Evolutionary conservation across 2,329 filamentous ascomycete species (phyloP).

Genomic region (Penicillium verrucosum): DNA sequence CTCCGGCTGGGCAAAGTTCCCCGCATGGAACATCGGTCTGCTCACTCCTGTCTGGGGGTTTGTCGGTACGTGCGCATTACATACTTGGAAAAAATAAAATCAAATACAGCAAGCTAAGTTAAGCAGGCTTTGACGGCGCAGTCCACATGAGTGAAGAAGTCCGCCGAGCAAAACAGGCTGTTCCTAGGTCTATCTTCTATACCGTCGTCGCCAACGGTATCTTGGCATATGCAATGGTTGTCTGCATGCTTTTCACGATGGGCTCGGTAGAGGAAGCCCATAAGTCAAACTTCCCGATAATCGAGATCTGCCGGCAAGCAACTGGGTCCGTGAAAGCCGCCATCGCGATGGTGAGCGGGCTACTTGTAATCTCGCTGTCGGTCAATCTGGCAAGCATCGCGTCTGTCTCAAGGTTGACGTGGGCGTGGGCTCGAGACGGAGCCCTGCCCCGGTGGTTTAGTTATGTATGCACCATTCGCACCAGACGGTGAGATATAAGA

Average conservation of each 20-base stretch:
- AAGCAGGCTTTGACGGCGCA: constrained; percentile 46
- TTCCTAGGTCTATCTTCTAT: constrained; percentile 47
- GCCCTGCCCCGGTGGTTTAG: constrained; percentile 39
- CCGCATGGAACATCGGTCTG: constrained; percentile 40
- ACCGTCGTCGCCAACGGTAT: constrained; percentile 44
- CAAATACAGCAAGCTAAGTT: neutral
- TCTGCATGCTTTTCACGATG: constrained; percentile 46
- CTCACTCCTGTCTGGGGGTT: constrained; percentile 31
- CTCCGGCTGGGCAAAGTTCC: constrained; percentile 31
- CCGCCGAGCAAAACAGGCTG: constrained; percentile 44
- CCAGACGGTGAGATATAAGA: neutral
- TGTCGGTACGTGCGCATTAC: constrained; percentile 6
- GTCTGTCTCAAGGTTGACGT: constrained; percentile 49
- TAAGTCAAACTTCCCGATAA: constrained; percentile 38
- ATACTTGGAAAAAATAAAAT: too few relatives aligned
- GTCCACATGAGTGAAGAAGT: constrained; percentile 51
- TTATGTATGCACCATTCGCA: constrained; percentile 6
- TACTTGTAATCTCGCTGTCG: constrained; percentile 38
- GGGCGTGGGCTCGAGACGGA: constrained; percentile 51
- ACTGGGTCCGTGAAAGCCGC: constrained; percentile 43
- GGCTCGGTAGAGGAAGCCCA: constrained; percentile 38
- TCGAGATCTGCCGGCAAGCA: constrained; percentile 42
- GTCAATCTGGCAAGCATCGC: constrained; percentile 44
- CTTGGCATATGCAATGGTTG: constrained; percentile 42
- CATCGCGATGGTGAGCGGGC: constrained; percentile 34